phyloP scores from a whole-genome alignment of 805 yeast genomes.

The Helenozyma rhizophorensis region DNA sequence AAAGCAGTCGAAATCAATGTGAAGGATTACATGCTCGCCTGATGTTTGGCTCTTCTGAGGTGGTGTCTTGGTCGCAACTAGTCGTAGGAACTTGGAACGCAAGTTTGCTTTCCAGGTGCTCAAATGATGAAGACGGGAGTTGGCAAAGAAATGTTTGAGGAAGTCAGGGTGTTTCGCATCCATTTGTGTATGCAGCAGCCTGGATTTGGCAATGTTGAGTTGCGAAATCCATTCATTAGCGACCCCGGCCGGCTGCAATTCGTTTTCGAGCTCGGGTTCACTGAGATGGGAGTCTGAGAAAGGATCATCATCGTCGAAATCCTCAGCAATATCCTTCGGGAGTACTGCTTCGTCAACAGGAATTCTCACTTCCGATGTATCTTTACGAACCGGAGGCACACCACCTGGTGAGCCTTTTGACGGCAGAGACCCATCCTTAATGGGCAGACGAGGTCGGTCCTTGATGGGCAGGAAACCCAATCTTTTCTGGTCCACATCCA shows the following conservation, averaged over 20 bases:
- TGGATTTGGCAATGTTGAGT: conserved; percentile 8
- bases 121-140: conserved; percentile 83
- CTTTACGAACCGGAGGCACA: no score
- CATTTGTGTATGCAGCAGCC: conserved; percentile 13
- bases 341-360: no score
- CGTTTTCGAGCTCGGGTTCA: conserved; percentile 1
- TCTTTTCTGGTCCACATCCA: conserved; percentile 52
- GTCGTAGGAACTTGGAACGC: conserved; percentile 54
- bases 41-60: conserved; percentile 1
- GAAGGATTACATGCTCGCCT: conserved; percentile 46
- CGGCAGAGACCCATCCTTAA: no score
- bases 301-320: no score
- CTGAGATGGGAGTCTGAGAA: neutral
- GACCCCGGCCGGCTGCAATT: conserved; percentile 3
- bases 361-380: no score
- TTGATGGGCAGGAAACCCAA: conserved; percentile 17
- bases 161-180: conserved; percentile 80
- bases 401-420: no score
- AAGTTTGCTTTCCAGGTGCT: conserved; percentile 83
- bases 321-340: no score
- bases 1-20: conserved; percentile 91
- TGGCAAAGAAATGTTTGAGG: conserved; percentile 63
- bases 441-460: no score
- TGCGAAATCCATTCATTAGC: conserved; percentile 4
- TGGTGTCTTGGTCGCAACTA: conserved; percentile 24